Base-by-base conservation (phyloP, 1,139 yeast species). In the Yueomyces sp. region DNA sequence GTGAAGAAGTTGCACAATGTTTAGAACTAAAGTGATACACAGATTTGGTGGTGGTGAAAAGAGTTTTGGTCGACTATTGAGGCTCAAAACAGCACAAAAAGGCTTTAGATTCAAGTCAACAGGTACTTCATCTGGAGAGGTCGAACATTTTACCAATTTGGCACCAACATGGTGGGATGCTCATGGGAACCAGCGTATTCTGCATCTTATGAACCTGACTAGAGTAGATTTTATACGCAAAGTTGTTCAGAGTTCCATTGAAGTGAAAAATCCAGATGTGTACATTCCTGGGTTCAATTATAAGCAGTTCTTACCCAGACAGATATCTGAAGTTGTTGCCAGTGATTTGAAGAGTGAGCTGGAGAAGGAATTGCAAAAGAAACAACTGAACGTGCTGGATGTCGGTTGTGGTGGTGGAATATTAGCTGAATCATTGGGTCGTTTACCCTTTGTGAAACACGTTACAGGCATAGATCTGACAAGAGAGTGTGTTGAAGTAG, bases 381-480 rank as follows among this genome's bases (percentile, higher is more conserved):
- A 56, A 27, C 63, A 69, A 41, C 64, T 76, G 42, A 62, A 64
- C 11, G 89, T 79, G 1, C 65, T 91, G 47, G 99, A 91, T 58
- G 80, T 91, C 43, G 99, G 99, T 0, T 93, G 98, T 59, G 99
- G 99, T 27, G 99, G 98, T 5, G 99, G 99, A 0, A 80, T 91
- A 30, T 67, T 91, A 37, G 68, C 89, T 3, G 99, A 91, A 59
- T 79, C 94, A 1, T 64, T 91, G 59, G 96, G 96, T 0, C 68
- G 99, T 50, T 65, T 84, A 52, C 73, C 75, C 7, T 75, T 71
- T 48, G 76, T 86, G 5, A 63, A 69, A 7, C 59, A 64, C 3
- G 96, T 91, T 3, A 69, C 69, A 42, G 99, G 95, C 2, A 76
- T 91, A 41, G 98, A 91, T 62, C 70, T 91, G 53, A 83, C 96